Evolutionary conservation across 257 asterid genomes (phyloP), one percentile per base, ranked within the genome.

Genomic region (Forsythia suspensa): DNA sequence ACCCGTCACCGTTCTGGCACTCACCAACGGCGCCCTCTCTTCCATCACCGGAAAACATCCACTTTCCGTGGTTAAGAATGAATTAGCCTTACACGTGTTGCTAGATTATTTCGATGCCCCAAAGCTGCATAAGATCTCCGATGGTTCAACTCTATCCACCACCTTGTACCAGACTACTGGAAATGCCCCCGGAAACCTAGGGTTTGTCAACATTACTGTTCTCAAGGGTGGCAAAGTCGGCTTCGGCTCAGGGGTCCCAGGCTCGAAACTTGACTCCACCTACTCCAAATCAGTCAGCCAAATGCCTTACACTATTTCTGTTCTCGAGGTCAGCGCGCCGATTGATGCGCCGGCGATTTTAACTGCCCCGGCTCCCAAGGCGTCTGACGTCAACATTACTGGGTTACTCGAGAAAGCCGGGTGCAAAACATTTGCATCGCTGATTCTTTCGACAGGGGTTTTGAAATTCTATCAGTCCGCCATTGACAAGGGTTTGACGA

Each of bases 121-220:
- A 1, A 95, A 95, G 75, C 99, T 95, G 76, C 99, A 95, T 84
- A 89, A 93, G 65, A 86, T 95, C 88, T 77, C 97, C 80, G 87
- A 91, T 5, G 98, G 98, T 38, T 89, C 98, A 0, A 92, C 90
- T 0, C 94, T 92, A 79, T 80, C 97, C 84, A 95, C 99, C 68
- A 95, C 99, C 0, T 90, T 95, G 75, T 93, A 90, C 81, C 99
- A 95, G 71, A 92, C 99, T 18, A 93, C 99, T 75, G 99, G 99
- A 0, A 93, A 90, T 82, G 95, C 99, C 80, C 90, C 57, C 59
- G 97, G 95, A 0, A 89, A 88, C 48, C 85, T 91, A 3, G 99
- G 99, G 2, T 90, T 89, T 79, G 96, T 95, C 85, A 95, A 95
- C 88, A 95, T 93, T 74, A 93, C 99, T 40, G 94, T 91, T 59